Evolutionary conservation across 345 rosid genomes (phyloP).

Genomic region (Hirschfeldia incana): DNA sequence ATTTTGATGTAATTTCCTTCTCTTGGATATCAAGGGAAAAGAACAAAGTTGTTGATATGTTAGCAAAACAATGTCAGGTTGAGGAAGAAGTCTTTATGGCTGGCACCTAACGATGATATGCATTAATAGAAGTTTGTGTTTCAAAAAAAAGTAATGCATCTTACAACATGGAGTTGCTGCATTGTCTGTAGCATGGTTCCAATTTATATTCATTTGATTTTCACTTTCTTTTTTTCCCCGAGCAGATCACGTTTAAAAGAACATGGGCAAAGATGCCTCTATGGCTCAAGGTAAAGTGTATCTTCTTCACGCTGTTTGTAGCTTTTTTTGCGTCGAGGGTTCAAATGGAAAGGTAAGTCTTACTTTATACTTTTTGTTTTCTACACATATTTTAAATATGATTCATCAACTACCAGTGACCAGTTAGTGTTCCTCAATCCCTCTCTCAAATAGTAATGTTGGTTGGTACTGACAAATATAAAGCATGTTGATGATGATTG

Average conservation of each 20-base stretch:
- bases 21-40: too few species aligned
- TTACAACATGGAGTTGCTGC: not conserved
- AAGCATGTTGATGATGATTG: too few species aligned
- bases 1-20: too few species aligned
- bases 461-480: too few species aligned
- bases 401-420: slow-evolving; percentile 37
- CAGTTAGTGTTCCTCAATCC: slow-evolving; percentile 62
- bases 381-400: too few species aligned
- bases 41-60: not conserved
- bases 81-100: not conserved
- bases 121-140: too few species aligned
- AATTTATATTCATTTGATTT: slow-evolving; percentile 16
- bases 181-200: not conserved
- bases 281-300: slow-evolving; percentile 77
- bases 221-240: not conserved
- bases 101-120: not conserved
- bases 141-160: too few species aligned
- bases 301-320: slow-evolving; percentile 66
- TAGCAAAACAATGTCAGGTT: not conserved
- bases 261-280: slow-evolving; percentile 95
- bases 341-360: slow-evolving; percentile 74
- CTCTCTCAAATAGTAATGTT: not conserved
- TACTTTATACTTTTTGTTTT: not conserved
- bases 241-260: slow-evolving; percentile 77
- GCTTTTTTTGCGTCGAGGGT: slow-evolving; percentile 85